phyloP scores from a whole-genome alignment of 164 flowering plant species.

The Vitis cinerea region DNA sequence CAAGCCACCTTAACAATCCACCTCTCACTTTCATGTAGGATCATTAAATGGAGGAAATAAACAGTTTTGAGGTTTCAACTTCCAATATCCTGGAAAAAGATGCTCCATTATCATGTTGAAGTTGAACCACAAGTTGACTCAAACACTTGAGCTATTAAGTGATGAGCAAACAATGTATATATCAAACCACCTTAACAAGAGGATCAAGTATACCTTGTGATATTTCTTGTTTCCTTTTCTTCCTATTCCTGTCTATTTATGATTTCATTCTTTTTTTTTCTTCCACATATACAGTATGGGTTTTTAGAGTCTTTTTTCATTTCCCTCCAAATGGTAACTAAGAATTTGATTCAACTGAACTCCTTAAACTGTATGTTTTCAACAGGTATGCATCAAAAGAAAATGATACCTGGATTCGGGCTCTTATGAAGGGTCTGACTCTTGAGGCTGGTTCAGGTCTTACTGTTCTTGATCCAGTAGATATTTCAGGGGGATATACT shows the following conservation, averaged over 20 bases:
- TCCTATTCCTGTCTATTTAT: background rate
- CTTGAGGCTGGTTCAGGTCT: constrained; percentile 98
- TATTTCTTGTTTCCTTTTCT: background rate
- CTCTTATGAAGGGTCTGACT: constrained; percentile 80
- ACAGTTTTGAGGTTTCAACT: too few species aligned
- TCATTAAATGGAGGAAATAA: too few species aligned
- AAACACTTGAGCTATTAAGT: too few species aligned
- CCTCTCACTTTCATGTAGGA: too few species aligned
- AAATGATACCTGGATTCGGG: constrained; percentile 88
- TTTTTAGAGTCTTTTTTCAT: too few species aligned
- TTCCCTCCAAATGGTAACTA: background rate
- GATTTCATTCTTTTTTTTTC: background rate
- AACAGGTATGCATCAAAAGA: constrained; percentile 94
- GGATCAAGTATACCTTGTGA: too few species aligned
- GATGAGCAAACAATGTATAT: too few species aligned
- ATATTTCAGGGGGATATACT: constrained; percentile 89
- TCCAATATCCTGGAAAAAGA: too few species aligned
- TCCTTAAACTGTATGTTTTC: constrained; percentile 3
- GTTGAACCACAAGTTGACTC: too few species aligned
- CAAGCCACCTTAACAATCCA: too few species aligned
- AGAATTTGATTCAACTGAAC: background rate
- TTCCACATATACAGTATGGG: background rate
- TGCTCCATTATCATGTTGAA: too few species aligned
- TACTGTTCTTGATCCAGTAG: constrained; percentile 87
- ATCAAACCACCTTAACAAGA: too few species aligned